Conservation (phyloP, 2,329 filamentous ascomycete genomes). For the Fusarium begoniae region DNA sequence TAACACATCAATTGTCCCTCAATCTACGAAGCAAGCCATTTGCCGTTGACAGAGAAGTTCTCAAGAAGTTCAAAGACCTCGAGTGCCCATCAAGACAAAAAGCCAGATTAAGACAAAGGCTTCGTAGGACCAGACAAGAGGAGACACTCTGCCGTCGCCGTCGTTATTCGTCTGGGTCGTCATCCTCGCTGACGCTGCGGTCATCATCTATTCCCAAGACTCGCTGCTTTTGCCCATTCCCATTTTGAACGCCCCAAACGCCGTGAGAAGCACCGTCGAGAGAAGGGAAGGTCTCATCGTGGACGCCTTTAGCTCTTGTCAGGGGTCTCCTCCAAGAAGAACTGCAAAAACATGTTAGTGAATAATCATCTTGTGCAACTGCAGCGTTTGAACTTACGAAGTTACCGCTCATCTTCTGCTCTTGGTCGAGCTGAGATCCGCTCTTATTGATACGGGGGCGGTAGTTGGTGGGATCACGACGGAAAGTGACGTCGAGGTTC, state of each 20-base stretch:
- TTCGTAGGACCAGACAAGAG: conserved; percentile 70
- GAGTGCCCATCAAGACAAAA: conserved; percentile 10
- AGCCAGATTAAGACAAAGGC: conserved; percentile 18
- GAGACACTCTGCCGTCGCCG: conserved; percentile 69
- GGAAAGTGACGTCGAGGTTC: conserved; percentile 98
- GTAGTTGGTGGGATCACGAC: conserved; percentile 94
- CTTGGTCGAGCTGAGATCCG: conserved; percentile 94
- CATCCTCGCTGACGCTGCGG: conserved; percentile 68
- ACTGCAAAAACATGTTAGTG: conserved; percentile 59
- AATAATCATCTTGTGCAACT: neutral
- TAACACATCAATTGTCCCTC: conserved; percentile 70
- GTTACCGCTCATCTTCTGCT: conserved; percentile 94
- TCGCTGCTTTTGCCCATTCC: conserved; percentile 43
- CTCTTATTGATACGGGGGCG: conserved; percentile 98
- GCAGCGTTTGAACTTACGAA: conserved; percentile 69
- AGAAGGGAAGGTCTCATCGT: conserved; percentile 46
- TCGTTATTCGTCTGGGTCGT: conserved; percentile 71
- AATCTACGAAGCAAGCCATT: conserved; percentile 53
- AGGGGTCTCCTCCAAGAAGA: conserved; percentile 87
- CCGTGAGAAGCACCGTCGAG: conserved; percentile 49
- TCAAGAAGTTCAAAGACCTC: neutral
- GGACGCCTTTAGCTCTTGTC: conserved; percentile 63
- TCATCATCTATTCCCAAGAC: conserved; percentile 54
- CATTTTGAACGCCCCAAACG: conserved; percentile 64
- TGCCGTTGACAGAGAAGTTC: neutral